phyloP scores from a whole-genome alignment of 208 protist genomes.

The Herpetomonas tarakana region DNA sequence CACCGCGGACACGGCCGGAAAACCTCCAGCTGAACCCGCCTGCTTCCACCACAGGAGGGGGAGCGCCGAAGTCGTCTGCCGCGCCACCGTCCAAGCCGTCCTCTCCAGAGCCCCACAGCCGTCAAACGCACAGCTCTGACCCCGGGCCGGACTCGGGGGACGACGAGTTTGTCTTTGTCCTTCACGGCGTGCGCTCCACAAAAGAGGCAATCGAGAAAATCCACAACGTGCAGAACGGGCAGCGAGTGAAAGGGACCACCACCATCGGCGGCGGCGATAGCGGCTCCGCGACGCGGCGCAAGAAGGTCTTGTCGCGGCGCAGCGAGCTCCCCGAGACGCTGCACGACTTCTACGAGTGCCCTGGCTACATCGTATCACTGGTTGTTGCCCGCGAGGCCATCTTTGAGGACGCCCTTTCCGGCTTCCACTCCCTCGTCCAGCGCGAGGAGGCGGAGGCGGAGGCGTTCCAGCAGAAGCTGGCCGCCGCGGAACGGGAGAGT shows the following conservation, averaged over 20 bases:
- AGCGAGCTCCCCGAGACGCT: conserved; percentile 37
- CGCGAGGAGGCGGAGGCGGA: conserved; percentile 28
- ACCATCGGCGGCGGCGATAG: no score
- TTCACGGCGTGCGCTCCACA: neutral
- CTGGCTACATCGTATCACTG: conserved; percentile 36
- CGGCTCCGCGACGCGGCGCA: neutral
- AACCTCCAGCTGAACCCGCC: no score
- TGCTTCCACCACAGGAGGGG: no score
- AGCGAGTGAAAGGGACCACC: neutral
- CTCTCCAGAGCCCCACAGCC: no score
- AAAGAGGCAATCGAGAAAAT: neutral
- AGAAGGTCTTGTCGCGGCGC: neutral
- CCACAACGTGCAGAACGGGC: neutral
- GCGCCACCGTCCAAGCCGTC: no score
- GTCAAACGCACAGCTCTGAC: no score
- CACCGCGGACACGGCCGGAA: no score
- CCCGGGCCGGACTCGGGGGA: neutral
- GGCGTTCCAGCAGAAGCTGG: conserved; percentile 5
- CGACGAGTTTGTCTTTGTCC: neutral
- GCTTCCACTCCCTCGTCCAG: conserved; percentile 41
- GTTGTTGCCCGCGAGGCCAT: conserved; percentile 30
- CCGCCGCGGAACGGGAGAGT: neutral
- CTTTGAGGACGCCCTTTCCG: conserved; percentile 47
- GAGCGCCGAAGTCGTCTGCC: no score
- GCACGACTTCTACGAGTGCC: conserved; percentile 38